Percentiles rank a stretch among this genome's conserved stretches.
Conservation (phyloP, 2,329 filamentous ascomycete genomes). For the Aureobasidium leucospermi region DNA sequence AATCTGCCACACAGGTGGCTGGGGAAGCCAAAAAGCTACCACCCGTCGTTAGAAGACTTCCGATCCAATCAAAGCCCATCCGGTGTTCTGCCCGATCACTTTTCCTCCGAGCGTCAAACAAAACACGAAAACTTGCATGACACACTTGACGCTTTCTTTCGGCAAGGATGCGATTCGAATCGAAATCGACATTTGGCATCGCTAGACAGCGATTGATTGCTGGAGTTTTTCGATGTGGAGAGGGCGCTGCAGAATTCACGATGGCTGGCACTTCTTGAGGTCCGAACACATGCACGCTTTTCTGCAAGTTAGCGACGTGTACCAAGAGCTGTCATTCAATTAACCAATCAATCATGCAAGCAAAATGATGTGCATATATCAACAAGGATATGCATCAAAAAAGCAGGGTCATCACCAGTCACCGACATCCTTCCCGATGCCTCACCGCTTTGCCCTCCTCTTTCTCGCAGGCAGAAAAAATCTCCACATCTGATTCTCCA, state of each 20-base stretch:
- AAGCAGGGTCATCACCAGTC: background rate
- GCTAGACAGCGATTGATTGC: background rate
- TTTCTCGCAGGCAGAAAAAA: background rate
- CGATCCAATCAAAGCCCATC: background rate
- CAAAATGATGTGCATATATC: background rate
- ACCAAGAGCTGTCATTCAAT: background rate
- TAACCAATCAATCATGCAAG: background rate
- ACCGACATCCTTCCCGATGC: background rate
- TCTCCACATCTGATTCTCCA: background rate
- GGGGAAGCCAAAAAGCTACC: background rate
- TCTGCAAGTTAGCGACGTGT: no score
- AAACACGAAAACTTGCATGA: background rate
- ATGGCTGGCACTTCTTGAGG: background rate
- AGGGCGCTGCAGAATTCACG: background rate
- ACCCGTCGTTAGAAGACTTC: background rate
- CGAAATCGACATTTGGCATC: background rate
- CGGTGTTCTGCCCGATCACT: background rate
- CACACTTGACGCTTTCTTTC: background rate
- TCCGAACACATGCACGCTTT: background rate
- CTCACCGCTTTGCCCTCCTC: background rate
- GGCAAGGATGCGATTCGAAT: background rate
- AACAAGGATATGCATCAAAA: no score
- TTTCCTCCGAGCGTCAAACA: background rate
- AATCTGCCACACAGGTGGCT: background rate
- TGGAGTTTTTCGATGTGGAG: background rate